Conservation (phyloP, 2,329 filamentous ascomycete genomes). For the Dothideomycetes sp. region DNA sequence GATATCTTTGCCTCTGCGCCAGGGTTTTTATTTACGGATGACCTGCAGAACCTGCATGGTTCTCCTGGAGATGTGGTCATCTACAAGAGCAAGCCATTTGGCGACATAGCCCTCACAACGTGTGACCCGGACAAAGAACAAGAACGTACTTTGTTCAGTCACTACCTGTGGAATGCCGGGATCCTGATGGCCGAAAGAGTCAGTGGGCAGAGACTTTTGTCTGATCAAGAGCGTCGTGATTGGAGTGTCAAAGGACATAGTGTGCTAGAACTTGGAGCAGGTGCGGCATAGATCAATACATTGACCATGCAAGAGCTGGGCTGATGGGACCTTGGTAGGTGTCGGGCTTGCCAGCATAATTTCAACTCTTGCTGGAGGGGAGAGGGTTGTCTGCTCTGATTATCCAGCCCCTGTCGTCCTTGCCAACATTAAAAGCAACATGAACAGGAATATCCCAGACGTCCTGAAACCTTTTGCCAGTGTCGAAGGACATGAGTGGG, state of each 20-base stretch:
- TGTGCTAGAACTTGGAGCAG: slow-evolving; percentile 57
- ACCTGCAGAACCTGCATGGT: slow-evolving; percentile 56
- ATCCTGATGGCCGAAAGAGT: slow-evolving; percentile 35
- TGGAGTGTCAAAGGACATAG: slow-evolving; percentile 40
- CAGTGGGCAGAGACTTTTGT: slow-evolving; percentile 18
- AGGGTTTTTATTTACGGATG: slow-evolving; percentile 56
- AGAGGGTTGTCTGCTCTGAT: slow-evolving; percentile 48
- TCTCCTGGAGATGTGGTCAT: slow-evolving; percentile 47
- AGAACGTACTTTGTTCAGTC: slow-evolving; percentile 53
- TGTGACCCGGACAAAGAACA: slow-evolving; percentile 39
- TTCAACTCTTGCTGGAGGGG: slow-evolving; percentile 32
- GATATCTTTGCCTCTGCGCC: slow-evolving; percentile 50
- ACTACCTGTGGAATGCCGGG: slow-evolving; percentile 62
- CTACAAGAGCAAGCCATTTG: slow-evolving; percentile 34
- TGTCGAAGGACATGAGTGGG: slow-evolving; percentile 56
- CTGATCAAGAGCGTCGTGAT: slow-evolving; percentile 18
- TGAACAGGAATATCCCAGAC: slow-evolving; percentile 38
- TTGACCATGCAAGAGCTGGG: slow-evolving; percentile 6
- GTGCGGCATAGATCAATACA: slow-evolving; percentile 34
- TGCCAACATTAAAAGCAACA: slow-evolving; percentile 46
- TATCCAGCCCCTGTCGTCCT: slow-evolving; percentile 55
- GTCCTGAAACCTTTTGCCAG: slow-evolving; percentile 23
- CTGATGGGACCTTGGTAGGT: slow-evolving; percentile 20
- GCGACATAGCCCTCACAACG: slow-evolving; percentile 28
- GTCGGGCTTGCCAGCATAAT: slow-evolving; percentile 38